Evolutionary conservation across 2,329 filamentous ascomycete genomes (phyloP).

Genomic region (Arthrobotrys iridis): DNA sequence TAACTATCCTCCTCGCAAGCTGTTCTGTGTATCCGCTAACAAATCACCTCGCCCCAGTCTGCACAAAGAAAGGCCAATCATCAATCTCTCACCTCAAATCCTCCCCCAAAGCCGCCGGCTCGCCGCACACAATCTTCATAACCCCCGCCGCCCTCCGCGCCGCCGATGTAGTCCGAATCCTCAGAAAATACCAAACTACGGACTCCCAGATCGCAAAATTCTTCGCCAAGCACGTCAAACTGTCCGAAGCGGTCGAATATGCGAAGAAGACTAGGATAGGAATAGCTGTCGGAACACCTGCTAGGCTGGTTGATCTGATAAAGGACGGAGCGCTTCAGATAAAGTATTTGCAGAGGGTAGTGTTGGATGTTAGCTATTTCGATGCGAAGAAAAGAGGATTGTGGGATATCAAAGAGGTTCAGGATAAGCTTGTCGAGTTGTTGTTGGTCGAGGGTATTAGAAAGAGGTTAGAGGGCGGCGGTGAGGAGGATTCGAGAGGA

Average conservation of each 20-base stretch:
- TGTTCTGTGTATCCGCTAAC: neutral
- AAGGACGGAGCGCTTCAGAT: slow-evolving; percentile 81
- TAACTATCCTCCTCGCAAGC: neutral
- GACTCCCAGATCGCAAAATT: slow-evolving; percentile 84
- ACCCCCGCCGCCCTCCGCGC: slow-evolving; percentile 84
- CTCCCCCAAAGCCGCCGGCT: slow-evolving; percentile 62
- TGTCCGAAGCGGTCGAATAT: slow-evolving; percentile 83
- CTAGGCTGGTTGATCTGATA: slow-evolving; percentile 81
- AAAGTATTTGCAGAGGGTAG: slow-evolving; percentile 77
- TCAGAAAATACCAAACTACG: slow-evolving; percentile 82
- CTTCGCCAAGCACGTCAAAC: slow-evolving; percentile 98
- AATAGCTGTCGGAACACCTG: slow-evolving; percentile 89
- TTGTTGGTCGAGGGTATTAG: slow-evolving; percentile 77
- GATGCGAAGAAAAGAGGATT: slow-evolving; percentile 94
- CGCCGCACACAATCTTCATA: slow-evolving; percentile 89
- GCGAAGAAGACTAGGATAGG: slow-evolving; percentile 77
- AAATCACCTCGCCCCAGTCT: slow-evolving; percentile 26
- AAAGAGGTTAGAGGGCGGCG: slow-evolving; percentile 70
- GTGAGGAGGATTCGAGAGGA: slow-evolving; percentile 68
- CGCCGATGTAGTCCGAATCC: slow-evolving; percentile 78
- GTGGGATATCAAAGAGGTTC: slow-evolving; percentile 93
- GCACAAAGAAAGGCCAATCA: slow-evolving; percentile 61
- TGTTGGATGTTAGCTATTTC: slow-evolving; percentile 91
- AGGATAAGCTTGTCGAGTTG: slow-evolving; percentile 80
- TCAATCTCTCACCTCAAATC: slow-evolving; percentile 56